Percentiles rank a stretch among this genome's conserved stretches.
Conservation (phyloP, 805 yeast genomes). For the Metschnikowia borealis region DNA sequence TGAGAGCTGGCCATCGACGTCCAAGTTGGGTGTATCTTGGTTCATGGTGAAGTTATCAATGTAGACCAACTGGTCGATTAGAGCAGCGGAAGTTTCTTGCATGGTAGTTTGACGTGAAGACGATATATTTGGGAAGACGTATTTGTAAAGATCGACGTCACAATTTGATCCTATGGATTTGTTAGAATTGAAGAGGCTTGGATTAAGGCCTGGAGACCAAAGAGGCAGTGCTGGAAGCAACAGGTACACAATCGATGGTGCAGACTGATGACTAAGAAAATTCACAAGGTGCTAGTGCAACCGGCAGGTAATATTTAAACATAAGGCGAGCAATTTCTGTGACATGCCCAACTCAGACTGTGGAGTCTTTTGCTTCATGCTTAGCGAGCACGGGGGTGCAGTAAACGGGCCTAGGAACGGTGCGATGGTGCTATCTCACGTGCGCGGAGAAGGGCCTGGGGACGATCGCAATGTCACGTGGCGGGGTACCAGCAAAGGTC, state of each 20-base stretch:
- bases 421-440: conserved; percentile 14
- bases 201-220: too few species aligned
- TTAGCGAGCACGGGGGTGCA: conserved; percentile 4
- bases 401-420: background rate
- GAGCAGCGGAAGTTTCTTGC: conserved; percentile 36
- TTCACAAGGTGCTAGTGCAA: background rate
- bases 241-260: too few species aligned
- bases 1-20: conserved; percentile 38
- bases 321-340: background rate
- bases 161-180: too few species aligned
- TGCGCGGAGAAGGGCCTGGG: background rate
- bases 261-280: background rate
- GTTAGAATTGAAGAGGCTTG: too few species aligned
- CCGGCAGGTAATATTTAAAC: background rate
- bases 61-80: conserved; percentile 74
- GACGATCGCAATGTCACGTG: conserved; percentile 15
- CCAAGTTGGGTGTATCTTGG: conserved; percentile 39
- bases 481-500: background rate
- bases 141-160: too few species aligned
- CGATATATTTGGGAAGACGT: too few species aligned
- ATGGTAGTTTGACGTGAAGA: background rate
- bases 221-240: too few species aligned
- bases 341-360: conserved; percentile 4
- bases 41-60: conserved; percentile 64
- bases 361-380: conserved; percentile 6